Evolutionary conservation across 2,329 filamentous ascomycete species (phyloP), one percentile per base, ranked within the genome.

Genomic region (Alternaria panax): DNA sequence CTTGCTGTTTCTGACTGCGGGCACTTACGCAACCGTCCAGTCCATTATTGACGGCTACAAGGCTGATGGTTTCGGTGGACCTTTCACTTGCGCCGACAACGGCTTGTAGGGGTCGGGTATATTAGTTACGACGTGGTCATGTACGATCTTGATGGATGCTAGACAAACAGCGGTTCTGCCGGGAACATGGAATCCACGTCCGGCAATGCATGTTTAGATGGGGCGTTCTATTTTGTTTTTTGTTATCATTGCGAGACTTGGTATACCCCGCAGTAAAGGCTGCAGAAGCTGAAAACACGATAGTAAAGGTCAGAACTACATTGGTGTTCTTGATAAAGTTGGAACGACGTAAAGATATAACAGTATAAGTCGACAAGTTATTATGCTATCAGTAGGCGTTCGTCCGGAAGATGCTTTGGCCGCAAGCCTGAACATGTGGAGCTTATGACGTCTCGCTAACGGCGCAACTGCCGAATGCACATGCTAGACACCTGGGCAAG

Each of bases 1-100:
- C 0, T 52, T 96, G n/a, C 87, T 93, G 67, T 96, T 96, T 81
- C 79, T 97, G 47, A 88, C 85, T 0, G 91, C 85, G 1, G 93
- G 93, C 36, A 97, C 93, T 3, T 97, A 97, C 72, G 78, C 82
- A 16, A 81, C 81, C 60, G 88, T 93, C 0, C 85, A 92, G 76
- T 88, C 87, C 56, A 93, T 93, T 58, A 85, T 95, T 24, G 83
- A 92, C 59, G 88, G 89, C 20, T 96, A 94, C 72, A 74, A 84
- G 30, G 78, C 83, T 1, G 86, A 87, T 4, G 80, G 80, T 1
- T 90, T 96, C 25, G 85, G 89, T 1, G 86, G 87, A 1, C 86
- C 92, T 1, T 97, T 96, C 73, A 87, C 87, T 1, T 96, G 93
- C 73, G 84, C 83, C 14, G 86, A 80, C 64, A 92, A 92, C 66